Conservation (phyloP, 164 flowering plant genomes). For the Kalanchoe fedtschenkoi region DNA sequence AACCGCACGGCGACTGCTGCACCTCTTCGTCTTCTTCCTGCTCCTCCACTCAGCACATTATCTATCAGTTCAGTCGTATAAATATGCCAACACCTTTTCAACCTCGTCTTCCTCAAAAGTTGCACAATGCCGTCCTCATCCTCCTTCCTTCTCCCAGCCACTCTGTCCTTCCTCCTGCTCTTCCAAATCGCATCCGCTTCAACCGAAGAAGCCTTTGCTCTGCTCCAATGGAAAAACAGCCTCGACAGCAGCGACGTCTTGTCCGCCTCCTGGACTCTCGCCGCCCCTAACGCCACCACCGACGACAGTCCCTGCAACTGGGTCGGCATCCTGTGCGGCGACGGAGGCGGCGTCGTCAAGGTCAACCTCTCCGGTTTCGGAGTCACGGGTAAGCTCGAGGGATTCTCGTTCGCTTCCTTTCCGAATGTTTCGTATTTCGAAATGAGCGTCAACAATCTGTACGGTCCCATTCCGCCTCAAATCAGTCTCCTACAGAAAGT, state of each 20-base stretch:
- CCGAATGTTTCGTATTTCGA: neutral
- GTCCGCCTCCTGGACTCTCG: conserved; percentile 4
- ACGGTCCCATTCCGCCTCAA: conserved; percentile 17
- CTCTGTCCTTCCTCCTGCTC: neutral
- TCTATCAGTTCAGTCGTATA: too few relatives aligned
- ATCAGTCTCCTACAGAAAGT: conserved; percentile 10
- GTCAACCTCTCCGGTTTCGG: conserved; percentile 11
- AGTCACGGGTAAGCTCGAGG: conserved; percentile 10
- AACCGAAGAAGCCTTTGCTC: conserved; percentile 11
- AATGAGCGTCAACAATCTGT: conserved; percentile 5
- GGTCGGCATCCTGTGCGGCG: conserved; percentile 7
- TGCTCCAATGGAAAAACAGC: conserved; percentile 14
- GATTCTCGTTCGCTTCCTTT: conserved; percentile 1
- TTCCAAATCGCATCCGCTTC: neutral
- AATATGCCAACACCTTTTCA: too few relatives aligned
- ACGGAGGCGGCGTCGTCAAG: neutral
- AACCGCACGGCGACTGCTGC: too few relatives aligned
- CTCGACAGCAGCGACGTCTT: neutral
- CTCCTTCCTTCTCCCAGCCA: neutral
- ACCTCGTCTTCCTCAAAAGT: too few relatives aligned
- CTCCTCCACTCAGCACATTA: too few relatives aligned
- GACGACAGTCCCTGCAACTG: conserved; percentile 7
- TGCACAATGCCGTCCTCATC: neutral
- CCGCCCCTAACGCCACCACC: neutral
- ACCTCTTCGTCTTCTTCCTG: too few relatives aligned